phyloP scores from a whole-genome alignment of 176 grass and related monocot genomes.

The Musa beccarii region DNA sequence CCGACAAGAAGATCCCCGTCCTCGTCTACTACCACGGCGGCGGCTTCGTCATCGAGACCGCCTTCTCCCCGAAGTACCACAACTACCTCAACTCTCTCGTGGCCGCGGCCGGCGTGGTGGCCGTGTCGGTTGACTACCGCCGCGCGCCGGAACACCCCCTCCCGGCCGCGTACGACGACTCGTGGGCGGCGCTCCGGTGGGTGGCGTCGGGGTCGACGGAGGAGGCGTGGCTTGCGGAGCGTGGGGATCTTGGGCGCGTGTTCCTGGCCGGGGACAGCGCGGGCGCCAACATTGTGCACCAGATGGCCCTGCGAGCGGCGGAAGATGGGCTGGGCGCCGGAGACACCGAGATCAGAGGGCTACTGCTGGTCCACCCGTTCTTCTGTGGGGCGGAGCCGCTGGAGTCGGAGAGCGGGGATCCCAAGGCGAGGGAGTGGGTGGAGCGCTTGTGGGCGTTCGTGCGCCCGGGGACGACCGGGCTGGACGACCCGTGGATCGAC shows the following conservation, averaged over 20 bases:
- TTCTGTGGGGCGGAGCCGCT: conserved; percentile 45
- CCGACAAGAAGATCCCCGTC: background rate
- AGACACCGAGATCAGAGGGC: conserved; percentile 25
- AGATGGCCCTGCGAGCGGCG: conserved; percentile 36
- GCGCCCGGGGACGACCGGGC: conserved; percentile 36
- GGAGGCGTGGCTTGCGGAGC: conserved; percentile 1
- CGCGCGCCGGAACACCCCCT: conserved; percentile 66
- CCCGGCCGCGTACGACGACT: conserved; percentile 63
- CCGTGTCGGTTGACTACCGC: conserved; percentile 73
- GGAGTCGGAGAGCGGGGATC: conserved; percentile 16
- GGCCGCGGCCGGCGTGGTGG: conserved; percentile 33
- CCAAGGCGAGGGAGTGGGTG: conserved; percentile 28
- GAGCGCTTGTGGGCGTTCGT: conserved; percentile 42
- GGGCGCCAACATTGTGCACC: conserved; percentile 10
- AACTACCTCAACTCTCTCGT: conserved; percentile 61
- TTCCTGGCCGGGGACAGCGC: conserved; percentile 14
- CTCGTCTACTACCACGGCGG: conserved; percentile 76
- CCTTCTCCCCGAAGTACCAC: conserved; percentile 50
- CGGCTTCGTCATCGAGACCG: conserved; percentile 49
- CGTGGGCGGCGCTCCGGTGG: conserved; percentile 38
- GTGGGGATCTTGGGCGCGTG: background rate
- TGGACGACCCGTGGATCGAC: conserved; percentile 41
- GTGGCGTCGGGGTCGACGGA: conserved; percentile 26
- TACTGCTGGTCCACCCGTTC: conserved; percentile 43
- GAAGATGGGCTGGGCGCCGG: conserved; percentile 5